Conservation (phyloP, 345 rosid species). For the Xanthoceras sorbifolium region DNA sequence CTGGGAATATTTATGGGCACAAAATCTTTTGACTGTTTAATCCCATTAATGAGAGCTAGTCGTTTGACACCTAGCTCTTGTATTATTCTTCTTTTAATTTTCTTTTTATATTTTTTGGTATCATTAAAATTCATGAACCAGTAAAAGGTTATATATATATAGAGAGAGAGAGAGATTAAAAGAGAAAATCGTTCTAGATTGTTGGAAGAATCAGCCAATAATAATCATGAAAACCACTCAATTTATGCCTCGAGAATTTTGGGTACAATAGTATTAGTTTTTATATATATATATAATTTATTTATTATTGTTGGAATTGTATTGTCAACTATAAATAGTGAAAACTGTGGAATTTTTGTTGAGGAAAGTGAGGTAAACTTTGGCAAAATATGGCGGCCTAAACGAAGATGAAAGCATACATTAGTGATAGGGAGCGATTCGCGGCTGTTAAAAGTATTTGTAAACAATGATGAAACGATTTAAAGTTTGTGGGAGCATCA, state of each 20-base stretch:
- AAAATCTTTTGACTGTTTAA: neutral
- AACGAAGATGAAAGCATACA: neutral
- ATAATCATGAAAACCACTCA: neutral
- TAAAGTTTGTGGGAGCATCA: neutral
- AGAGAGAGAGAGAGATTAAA: neutral
- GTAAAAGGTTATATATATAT: neutral
- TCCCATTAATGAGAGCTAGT: neutral
- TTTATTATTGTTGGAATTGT: neutral
- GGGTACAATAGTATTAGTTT: neutral
- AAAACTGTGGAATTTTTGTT: neutral
- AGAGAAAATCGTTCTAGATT: neutral
- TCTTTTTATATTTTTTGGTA: neutral
- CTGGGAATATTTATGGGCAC: neutral
- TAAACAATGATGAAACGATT: neutral
- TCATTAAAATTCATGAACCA: neutral
- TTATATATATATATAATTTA: neutral
- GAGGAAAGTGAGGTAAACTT: neutral
- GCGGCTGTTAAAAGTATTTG: neutral
- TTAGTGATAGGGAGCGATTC: neutral
- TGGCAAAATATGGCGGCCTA: neutral
- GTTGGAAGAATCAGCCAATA: neutral
- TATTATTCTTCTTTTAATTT: neutral
- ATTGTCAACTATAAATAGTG: neutral
- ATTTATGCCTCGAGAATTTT: neutral
- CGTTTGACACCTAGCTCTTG: neutral